Conservation (phyloP, 352 stramenopile species). For the Phytophthora fragariaefolia region DNA sequence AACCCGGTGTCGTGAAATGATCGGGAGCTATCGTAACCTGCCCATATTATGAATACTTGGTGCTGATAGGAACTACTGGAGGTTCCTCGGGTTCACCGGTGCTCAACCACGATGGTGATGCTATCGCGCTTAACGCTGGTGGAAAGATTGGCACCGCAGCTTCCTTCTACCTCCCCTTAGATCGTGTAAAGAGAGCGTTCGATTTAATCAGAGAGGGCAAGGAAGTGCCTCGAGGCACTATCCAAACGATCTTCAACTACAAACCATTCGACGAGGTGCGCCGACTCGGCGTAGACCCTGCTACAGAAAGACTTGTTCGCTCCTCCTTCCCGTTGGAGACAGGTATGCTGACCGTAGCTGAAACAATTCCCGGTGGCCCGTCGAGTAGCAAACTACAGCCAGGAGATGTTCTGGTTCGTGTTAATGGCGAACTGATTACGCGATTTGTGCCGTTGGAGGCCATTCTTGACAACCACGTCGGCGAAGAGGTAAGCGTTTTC, state of each 20-base stretch:
- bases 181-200: slow-evolving; percentile 89
- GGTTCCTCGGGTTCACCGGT: slow-evolving; percentile 91
- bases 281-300: slow-evolving; percentile 76
- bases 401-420: slow-evolving; percentile 89
- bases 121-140: slow-evolving; percentile 92
- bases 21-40: not conserved
- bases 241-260: slow-evolving; percentile 92
- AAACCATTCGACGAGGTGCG: slow-evolving; percentile 92
- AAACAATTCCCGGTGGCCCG: slow-evolving; percentile 84
- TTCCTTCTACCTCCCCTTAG: slow-evolving; percentile 92
- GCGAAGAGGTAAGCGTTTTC: slow-evolving; percentile 50
- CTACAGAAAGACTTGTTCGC: slow-evolving; percentile 82
- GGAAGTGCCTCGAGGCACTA: slow-evolving; percentile 82
- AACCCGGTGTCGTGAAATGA: not conserved
- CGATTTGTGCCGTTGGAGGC: slow-evolving; percentile 89
- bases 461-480: slow-evolving; percentile 83
- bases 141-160: slow-evolving; percentile 87
- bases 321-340: slow-evolving; percentile 83
- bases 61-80: slow-evolving; percentile 50
- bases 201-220: slow-evolving; percentile 77
- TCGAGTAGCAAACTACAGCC: slow-evolving; percentile 82
- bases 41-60: not conserved
- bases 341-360: slow-evolving; percentile 91
- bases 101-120: slow-evolving; percentile 87
- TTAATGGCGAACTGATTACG: slow-evolving; percentile 85